These are phyloP conservation scores for Claviceps capensis DNA, from an alignment of 2,329 filamentous ascomycete genomes.

Conservation along the genomic window DNA sequence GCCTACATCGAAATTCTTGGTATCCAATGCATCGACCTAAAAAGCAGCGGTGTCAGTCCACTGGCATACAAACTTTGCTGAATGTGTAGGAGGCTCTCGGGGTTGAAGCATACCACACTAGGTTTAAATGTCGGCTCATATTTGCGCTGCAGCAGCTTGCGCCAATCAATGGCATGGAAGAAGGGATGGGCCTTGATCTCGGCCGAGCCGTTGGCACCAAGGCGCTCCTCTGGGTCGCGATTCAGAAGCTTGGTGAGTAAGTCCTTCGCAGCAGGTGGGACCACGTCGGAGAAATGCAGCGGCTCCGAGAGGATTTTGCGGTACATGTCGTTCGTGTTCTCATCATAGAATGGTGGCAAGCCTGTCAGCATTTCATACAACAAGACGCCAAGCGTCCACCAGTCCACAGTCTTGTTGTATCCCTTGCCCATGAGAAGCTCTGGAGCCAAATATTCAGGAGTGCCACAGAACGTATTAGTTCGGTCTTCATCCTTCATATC, in stretches of 20 bases:
- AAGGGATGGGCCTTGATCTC: constrained; percentile 99
- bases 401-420: constrained; percentile 96
- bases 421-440: constrained; percentile 87
- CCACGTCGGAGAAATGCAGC: constrained; percentile 88
- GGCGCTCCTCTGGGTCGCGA: constrained; percentile 75
- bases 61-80: background rate
- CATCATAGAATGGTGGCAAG: constrained; percentile 93
- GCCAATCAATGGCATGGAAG: constrained; percentile 98
- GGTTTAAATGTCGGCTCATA: constrained; percentile 98
- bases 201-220: constrained; percentile 85
- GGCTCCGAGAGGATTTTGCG: constrained; percentile 96
- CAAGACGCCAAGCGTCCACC: constrained; percentile 96
- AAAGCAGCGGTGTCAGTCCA: background rate
- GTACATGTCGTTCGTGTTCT: constrained; percentile 99
- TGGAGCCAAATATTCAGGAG: constrained; percentile 90
- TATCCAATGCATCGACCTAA: constrained; percentile 75
- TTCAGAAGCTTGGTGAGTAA: constrained; percentile 82
- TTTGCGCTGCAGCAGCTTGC: constrained; percentile 90
- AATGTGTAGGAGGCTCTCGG: background rate
- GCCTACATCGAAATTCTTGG: constrained; percentile 80
- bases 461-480: constrained; percentile 97
- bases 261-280: constrained; percentile 86
- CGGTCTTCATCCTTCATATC: constrained; percentile 99
- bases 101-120: constrained; percentile 60
- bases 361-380: constrained; percentile 99